These are phyloP conservation scores for Oehlia diaphana DNA, from an alignment of 192 early-diverging fungal genomes.

Conservation along the genomic window DNA sequence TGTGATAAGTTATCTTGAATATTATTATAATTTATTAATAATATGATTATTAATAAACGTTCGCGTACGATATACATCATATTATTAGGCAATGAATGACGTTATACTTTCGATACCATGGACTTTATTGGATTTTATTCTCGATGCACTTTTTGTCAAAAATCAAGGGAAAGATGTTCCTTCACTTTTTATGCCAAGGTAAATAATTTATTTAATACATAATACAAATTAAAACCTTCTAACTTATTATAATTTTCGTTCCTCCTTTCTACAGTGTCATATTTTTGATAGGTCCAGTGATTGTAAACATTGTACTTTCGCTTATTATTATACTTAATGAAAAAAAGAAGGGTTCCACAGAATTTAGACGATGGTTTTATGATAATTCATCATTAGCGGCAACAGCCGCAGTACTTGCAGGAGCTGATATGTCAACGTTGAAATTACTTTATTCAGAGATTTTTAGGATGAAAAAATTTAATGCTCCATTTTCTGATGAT, in stretches of 20 bases:
- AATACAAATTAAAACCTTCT: neutral
- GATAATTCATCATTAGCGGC: neutral
- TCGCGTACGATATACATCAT: too few species aligned
- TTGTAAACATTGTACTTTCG: neutral
- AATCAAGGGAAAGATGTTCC: neutral
- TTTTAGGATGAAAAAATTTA: neutral
- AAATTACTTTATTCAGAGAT: neutral
- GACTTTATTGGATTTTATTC: neutral
- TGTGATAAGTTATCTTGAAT: too few species aligned
- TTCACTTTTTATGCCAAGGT: neutral
- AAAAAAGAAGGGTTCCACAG: neutral
- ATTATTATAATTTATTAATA: too few species aligned
- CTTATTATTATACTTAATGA: neutral
- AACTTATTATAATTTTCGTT: neutral
- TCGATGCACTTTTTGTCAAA: neutral
- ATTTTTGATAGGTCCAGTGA: neutral
- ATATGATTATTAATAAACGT: too few species aligned
- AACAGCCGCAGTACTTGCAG: neutral
- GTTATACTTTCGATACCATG: neutral
- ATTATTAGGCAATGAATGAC: neutral
- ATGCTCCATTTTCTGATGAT: neutral
- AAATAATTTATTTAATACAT: neutral
- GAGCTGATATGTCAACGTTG: neutral
- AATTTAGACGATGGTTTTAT: neutral
- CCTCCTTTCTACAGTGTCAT: neutral